A percentile compares a stretch with the other conserved stretches of the same genome.
Evolutionary conservation across 192 early-diverging fungal species (phyloP).

Genomic region (Diversispora epigaea): DNA sequence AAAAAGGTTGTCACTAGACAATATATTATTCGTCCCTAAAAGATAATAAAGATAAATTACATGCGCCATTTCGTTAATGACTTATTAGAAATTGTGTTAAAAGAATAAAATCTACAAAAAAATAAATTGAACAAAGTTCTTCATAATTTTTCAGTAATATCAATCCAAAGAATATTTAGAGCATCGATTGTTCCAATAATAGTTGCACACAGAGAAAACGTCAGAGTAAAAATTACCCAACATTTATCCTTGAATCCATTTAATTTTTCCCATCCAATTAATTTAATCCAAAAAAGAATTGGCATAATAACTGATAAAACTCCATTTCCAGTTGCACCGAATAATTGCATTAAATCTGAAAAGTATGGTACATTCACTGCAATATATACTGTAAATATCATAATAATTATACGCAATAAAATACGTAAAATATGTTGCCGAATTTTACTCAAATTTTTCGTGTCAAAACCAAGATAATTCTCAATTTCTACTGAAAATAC

Average conservation of each 20-base stretch:
- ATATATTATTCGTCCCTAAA: too few species aligned
- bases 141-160: neutral
- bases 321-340: conserved; percentile 58
- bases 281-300: conserved; percentile 48
- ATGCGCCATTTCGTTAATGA: too few species aligned
- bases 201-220: conserved; percentile 17
- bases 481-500: conserved; percentile 64
- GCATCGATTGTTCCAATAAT: conserved; percentile 26
- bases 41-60: too few species aligned
- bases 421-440: conserved; percentile 46
- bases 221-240: conserved; percentile 39
- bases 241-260: conserved; percentile 35
- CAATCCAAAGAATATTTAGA: neutral
- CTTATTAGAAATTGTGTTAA: too few species aligned
- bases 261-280: conserved; percentile 49
- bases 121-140: too few species aligned
- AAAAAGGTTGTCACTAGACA: too few species aligned
- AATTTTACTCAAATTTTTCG: conserved; percentile 34
- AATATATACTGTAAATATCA: conserved; percentile 43
- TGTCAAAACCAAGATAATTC: conserved; percentile 48
- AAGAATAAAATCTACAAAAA: too few species aligned
- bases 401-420: conserved; percentile 45
- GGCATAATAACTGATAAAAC: conserved; percentile 58
- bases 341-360: conserved; percentile 55
- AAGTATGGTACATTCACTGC: conserved; percentile 59